Percentiles rank a stretch among this genome's conserved stretches.
These are phyloP conservation scores for Stromatinia cepivora DNA, from an alignment of 2,329 filamentous ascomycete genomes.

Conservation along the genomic window DNA sequence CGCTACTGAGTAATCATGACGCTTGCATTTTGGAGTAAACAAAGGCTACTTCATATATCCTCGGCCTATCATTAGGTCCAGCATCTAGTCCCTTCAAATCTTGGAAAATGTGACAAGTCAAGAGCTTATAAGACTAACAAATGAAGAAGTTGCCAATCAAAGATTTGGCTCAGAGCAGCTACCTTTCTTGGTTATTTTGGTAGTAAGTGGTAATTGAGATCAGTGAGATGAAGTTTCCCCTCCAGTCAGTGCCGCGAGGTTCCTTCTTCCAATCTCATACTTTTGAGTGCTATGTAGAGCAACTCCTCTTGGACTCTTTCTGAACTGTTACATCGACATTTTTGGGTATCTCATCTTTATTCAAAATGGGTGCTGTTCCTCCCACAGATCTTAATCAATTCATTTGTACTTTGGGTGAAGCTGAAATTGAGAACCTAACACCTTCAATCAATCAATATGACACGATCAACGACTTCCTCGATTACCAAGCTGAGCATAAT, in stretches of 20 bases:
- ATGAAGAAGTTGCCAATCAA: slow-evolving; percentile 1
- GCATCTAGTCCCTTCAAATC: neutral
- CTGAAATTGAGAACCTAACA: slow-evolving; percentile 41
- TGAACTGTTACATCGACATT: neutral
- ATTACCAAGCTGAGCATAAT: slow-evolving; percentile 30
- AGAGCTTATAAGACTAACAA: neutral
- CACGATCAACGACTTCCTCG: slow-evolving; percentile 53
- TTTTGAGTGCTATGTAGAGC: neutral
- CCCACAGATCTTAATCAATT: slow-evolving; percentile 48
- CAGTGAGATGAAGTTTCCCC: slow-evolving; percentile 1
- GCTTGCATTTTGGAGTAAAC: neutral
- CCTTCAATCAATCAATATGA: slow-evolving; percentile 49
- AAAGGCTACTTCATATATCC: neutral
- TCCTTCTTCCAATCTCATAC: neutral
- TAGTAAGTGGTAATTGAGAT: neutral
- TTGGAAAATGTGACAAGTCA: neutral
- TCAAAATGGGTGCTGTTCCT: neutral
- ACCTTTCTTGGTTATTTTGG: neutral
- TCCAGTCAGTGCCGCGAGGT: neutral
- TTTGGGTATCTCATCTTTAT: slow-evolving; percentile 5
- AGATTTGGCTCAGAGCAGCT: neutral
- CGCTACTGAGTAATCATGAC: slow-evolving; percentile 4
- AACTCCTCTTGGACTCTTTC: neutral
- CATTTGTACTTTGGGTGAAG: slow-evolving; percentile 59
- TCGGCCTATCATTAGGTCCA: neutral